Evolutionary conservation across 1,284 basidiomycete species (phyloP), one percentile per base, ranked within the genome.

Genomic region (Mycosarcoma maydis): DNA sequence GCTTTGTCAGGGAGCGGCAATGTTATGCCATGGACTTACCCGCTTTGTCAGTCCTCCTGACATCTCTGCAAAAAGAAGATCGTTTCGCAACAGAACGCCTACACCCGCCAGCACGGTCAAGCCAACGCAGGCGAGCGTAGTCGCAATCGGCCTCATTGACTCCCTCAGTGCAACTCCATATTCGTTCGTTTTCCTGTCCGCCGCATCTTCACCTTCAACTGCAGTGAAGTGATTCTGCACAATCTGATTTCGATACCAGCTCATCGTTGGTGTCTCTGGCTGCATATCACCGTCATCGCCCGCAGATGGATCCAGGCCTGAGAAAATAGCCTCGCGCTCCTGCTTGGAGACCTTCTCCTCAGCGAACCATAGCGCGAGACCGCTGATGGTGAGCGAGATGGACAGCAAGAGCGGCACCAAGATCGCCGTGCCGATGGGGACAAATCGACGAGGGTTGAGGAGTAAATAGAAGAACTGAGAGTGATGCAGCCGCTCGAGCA

Each of bases 401-500:
- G 66, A 66, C 7, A 81, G 36, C 26, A 78, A 56, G 5, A 80
- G 53, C 19, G 78, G 75, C 6, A 77, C 54, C 23, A 75, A 38
- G 10, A 80, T 58, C 17, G 60, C 66, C n/a, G 65, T 58, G 17
- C 68, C 74, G 30, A 81, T 64, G 14, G 72, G 78, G 8, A 80
- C 72, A 44, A 81, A 81, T 22, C 60, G 52, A 6, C 60, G 34
- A 1, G 72, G 64, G 9, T 66, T 65, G 19, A 72, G 52, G 6
- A 81, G 66, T 27, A 81, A 46, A 38, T 80, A 81, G 56, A 81
- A 74, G 62, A 80, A 81, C 36, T 81, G 78, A 26, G 80, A 81
- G 48, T 81, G 80, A 44, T 81, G 80, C 27, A 81, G 49, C 14
- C 80, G 58, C 49, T 81, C 80, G n/a, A 80, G 50, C 26, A 81